phyloP scores from a whole-genome alignment of 257 asterid genomes.

The Nicotiana knightiana region DNA sequence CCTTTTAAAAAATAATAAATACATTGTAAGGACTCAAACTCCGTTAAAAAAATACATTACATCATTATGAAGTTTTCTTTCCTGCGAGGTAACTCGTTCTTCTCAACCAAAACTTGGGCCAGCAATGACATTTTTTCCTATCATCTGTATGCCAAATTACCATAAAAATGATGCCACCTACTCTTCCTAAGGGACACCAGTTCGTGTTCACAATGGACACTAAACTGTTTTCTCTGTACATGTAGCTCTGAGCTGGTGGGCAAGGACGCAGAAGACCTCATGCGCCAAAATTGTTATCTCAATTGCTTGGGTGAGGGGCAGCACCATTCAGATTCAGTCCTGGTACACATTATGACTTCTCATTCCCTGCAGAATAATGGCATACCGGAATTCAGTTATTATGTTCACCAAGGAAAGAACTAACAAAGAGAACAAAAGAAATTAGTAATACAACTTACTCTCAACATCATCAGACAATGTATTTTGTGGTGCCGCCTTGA shows the following conservation, averaged over 20 bases:
- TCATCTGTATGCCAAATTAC: background rate
- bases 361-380: slow-evolving; percentile 32
- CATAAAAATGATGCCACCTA: background rate
- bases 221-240: background rate
- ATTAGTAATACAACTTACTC: slow-evolving; percentile 31
- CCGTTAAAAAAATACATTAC: background rate
- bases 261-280: background rate
- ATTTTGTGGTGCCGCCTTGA: slow-evolving; percentile 35
- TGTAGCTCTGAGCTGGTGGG: background rate
- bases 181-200: background rate
- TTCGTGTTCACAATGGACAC: background rate
- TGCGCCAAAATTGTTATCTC: background rate
- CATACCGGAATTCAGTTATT: slow-evolving; percentile 5
- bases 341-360: slow-evolving; percentile 24
- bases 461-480: slow-evolving; percentile 19
- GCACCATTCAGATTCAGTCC: background rate
- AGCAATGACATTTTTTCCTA: background rate
- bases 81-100: background rate
- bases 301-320: background rate
- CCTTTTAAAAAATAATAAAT: too few relatives aligned
- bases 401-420: background rate
- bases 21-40: too few relatives aligned
- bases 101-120: background rate
- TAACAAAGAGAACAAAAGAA: background rate
- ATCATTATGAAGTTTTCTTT: background rate